Evolutionary conservation across 441 rosid species (phyloP).

Genomic region (Jatropha podagrica): DNA sequence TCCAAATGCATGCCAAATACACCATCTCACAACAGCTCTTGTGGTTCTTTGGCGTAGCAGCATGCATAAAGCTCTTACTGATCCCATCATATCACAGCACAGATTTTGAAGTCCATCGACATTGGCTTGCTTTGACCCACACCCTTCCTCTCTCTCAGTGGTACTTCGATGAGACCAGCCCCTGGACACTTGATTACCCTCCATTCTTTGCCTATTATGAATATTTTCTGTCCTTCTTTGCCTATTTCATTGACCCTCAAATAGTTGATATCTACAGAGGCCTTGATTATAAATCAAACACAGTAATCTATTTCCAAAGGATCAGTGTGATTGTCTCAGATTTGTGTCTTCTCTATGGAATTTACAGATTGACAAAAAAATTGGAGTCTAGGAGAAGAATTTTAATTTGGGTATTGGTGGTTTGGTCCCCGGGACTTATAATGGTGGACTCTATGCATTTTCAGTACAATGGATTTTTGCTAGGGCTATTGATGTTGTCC

Average conservation of each 20-base stretch:
- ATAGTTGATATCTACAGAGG: conserved; percentile 64
- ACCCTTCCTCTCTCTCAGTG: conserved; percentile 81
- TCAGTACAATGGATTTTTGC: conserved; percentile 87
- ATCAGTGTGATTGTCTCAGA: conserved; percentile 69
- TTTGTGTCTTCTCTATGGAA: conserved; percentile 61
- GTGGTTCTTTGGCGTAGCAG: conserved; percentile 62
- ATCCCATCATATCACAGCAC: conserved; percentile 60
- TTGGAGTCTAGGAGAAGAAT: conserved; percentile 36
- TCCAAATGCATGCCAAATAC: background rate
- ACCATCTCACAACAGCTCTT: conserved; percentile 27
- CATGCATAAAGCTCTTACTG: conserved; percentile 33
- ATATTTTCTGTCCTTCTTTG: conserved; percentile 62
- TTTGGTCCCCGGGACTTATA: conserved; percentile 85
- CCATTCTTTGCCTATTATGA: conserved; percentile 93
- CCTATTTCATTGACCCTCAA: conserved; percentile 57
- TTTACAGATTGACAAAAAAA: conserved; percentile 45
- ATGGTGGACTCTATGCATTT: conserved; percentile 94
- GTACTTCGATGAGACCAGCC: conserved; percentile 85
- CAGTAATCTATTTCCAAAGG: conserved; percentile 71
- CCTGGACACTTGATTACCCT: conserved; percentile 97
- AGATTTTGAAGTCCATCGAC: conserved; percentile 92
- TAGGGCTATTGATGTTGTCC: conserved; percentile 79
- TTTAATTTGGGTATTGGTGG: conserved; percentile 57
- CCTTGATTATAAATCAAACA: conserved; percentile 45
- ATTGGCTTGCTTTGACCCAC: conserved; percentile 79